Evolutionary conservation across 75 land plant genomes (phyloP).

Genomic region (Isoetes taiwanensis): DNA sequence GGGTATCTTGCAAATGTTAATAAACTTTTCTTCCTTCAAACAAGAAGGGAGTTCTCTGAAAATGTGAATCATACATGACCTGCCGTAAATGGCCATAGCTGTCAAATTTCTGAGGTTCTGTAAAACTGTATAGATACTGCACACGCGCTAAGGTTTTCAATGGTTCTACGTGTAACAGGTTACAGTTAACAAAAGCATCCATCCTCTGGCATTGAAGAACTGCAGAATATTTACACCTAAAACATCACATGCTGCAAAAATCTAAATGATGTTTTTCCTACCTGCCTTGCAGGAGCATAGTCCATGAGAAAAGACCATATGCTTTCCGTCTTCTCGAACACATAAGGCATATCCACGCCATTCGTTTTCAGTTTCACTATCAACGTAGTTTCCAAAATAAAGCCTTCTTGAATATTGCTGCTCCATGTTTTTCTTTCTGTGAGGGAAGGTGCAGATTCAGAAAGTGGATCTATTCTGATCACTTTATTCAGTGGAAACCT

Average conservation of each 20-base stretch:
- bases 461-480: conserved; percentile 18
- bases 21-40: no score
- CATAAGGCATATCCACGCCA: conserved; percentile 33
- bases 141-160: no score
- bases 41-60: no score
- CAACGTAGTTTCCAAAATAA: conserved; percentile 21
- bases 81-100: no score
- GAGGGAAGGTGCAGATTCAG: conserved; percentile 15
- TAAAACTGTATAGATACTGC: no score
- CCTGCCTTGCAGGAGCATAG: conserved; percentile 21
- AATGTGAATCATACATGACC: no score
- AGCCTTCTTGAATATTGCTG: conserved; percentile 39
- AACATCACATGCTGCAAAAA: background rate
- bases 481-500: conserved; percentile 33
- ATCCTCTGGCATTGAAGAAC: no score
- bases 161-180: no score
- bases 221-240: no score
- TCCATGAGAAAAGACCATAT: conserved; percentile 33
- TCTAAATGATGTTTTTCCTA: background rate
- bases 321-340: conserved; percentile 30
- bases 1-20: no score
- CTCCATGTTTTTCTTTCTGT: conserved; percentile 2
- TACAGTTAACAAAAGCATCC: no score
- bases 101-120: no score
- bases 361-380: conserved; percentile 32